phyloP scores from a whole-genome alignment of 495 filamentous ascomycete species.

The Trichoderma reesei region DNA sequence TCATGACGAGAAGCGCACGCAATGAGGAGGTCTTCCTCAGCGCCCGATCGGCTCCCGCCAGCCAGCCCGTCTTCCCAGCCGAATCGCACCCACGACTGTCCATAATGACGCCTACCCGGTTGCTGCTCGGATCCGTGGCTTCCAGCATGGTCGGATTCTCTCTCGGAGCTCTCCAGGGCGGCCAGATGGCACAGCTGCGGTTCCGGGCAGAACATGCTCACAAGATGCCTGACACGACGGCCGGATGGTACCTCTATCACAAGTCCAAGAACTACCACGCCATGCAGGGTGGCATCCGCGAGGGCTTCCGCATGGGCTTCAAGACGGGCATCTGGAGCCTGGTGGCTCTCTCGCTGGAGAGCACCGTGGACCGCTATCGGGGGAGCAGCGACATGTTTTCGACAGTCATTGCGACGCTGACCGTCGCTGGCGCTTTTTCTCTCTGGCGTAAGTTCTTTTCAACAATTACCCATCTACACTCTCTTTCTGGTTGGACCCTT shows the following conservation, averaged over 20 bases:
- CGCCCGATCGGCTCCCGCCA: neutral
- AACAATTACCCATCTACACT: conserved; percentile 7
- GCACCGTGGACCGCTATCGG: conserved; percentile 70
- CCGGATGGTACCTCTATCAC: conserved; percentile 95
- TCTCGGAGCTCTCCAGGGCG: conserved; percentile 64
- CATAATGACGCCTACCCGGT: conserved; percentile 45
- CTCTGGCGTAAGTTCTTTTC: conserved; percentile 56
- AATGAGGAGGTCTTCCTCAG: neutral
- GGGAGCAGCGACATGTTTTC: conserved; percentile 62
- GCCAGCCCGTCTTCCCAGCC: neutral
- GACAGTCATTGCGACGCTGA: conserved; percentile 69
- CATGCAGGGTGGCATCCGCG: conserved; percentile 60
- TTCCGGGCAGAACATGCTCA: conserved; percentile 96
- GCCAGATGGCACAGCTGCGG: conserved; percentile 59
- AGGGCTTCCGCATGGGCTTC: conserved; percentile 67
- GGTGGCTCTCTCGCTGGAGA: conserved; percentile 67
- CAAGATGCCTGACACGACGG: conserved; percentile 66
- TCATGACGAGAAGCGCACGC: neutral
- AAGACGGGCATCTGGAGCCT: conserved; percentile 56
- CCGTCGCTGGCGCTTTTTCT: conserved; percentile 77
- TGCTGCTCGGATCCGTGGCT: conserved; percentile 48
- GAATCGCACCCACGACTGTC: conserved; percentile 45
- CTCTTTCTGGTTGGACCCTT: neutral
- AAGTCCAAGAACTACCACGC: conserved; percentile 91
- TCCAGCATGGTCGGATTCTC: conserved; percentile 55